phyloP scores from a whole-genome alignment of 2,329 filamentous ascomycete genomes.

The Dichotomopilus funicola region DNA sequence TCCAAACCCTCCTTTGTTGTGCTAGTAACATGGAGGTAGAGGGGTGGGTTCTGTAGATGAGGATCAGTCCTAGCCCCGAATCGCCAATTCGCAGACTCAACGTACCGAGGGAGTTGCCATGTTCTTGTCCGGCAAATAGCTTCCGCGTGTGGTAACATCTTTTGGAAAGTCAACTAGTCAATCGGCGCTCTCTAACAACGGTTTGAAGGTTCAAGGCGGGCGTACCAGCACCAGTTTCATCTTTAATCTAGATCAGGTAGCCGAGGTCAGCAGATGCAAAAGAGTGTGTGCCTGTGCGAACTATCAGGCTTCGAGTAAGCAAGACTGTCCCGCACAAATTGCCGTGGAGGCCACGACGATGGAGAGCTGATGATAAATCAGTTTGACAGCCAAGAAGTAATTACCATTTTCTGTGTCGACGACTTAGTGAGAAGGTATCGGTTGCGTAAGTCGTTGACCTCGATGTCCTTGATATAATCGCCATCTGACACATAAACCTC shows the following conservation, averaged over 20 bases:
- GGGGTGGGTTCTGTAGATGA: constrained; percentile 66
- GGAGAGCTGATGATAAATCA: constrained; percentile 50
- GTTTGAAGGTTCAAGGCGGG: constrained; percentile 43
- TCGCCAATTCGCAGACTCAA: constrained; percentile 16
- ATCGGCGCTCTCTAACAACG: constrained; percentile 48
- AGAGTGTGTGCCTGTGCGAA: constrained; percentile 56
- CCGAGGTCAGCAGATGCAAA: constrained; percentile 91
- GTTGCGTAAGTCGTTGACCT: constrained; percentile 96
- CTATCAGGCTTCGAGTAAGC: constrained; percentile 66
- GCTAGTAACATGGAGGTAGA: constrained; percentile 94
- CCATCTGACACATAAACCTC: constrained; percentile 94
- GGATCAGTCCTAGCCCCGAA: constrained; percentile 5
- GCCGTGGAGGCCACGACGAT: constrained; percentile 16
- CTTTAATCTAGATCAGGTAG: constrained; percentile 96
- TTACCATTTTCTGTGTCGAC: constrained; percentile 99
- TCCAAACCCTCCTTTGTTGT: constrained; percentile 89
- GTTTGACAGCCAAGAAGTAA: constrained; percentile 60
- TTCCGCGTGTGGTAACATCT: constrained; percentile 98
- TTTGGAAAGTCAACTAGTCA: constrained; percentile 54
- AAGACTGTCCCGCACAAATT: constrained; percentile 53
- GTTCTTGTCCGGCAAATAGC: constrained; percentile 93
- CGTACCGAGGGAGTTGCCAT: constrained; percentile 91
- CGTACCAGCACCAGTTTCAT: constrained; percentile 99
- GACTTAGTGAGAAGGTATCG: constrained; percentile 96
- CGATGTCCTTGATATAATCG: constrained; percentile 97